Evolutionary conservation across 345 rosid genomes (phyloP), one percentile per base, ranked within the genome.

Genomic region (Eucalyptus paniculata): DNA sequence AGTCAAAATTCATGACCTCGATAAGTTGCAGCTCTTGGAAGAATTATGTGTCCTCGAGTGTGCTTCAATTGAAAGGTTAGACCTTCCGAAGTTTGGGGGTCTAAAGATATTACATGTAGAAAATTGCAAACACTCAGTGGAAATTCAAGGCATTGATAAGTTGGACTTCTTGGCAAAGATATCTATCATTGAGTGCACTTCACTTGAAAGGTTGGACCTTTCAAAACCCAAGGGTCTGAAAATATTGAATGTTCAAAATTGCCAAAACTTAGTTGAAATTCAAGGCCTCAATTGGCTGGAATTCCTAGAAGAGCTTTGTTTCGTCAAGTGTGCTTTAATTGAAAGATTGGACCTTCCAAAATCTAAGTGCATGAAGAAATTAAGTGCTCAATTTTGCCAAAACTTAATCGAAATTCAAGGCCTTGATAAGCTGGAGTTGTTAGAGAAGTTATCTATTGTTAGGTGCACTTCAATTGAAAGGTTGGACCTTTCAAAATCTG

Each of bases 1-100:
- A 19, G 2, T 3, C 2, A 0, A 54, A 21, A 54, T 54, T 54
- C 60, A 54, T 0, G 26, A 9, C 26, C 60, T 54, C 0, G 60
- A 54, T 23, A 54, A 54, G 60, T 1, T 54, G 1, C 2, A 21
- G 0, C 1, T 4, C 26, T 56, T 56, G 13, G 28, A 56, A 56
- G 26, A 56, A 0, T 0, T 56, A 0, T 56, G 5, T 56, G 0
- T 56, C 60, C 0, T 9, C 1, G 6, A 1, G 3, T 23, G 28
- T 23, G 12, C 60, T 56, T 23, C 5, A 56, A 54, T 54, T 54
- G 10, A 54, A 54, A 54, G 5, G 60, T 23, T 54, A 1, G 28
- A 54, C 26, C 60, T 54, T 54, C 10, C 60, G 0, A 23, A 54
- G 1, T 54, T 9, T 9, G 12, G 12, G 3, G 12, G 28, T 24